phyloP scores from a whole-genome alignment of 352 stramenopile genomes.

The Pythium apleroticum region DNA sequence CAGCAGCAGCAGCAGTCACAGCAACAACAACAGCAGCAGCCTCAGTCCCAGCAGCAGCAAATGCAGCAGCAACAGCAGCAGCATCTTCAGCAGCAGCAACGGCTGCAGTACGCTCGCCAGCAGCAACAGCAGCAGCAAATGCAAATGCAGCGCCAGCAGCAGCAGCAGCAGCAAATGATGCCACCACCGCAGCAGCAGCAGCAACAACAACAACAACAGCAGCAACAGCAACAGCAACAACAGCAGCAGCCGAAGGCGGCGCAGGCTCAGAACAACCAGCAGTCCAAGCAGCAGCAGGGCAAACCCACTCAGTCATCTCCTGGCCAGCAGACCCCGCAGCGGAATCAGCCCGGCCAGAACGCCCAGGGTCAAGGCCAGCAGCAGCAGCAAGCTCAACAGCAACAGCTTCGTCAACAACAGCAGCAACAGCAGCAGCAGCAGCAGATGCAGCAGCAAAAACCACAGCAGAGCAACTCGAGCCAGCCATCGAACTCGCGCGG shows the following conservation, averaged over 20 bases:
- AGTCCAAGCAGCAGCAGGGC: slow-evolving; percentile 16
- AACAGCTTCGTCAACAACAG: slow-evolving; percentile 5
- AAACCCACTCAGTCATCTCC: slow-evolving; percentile 13
- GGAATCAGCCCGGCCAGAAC: neutral
- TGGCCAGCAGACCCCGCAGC: slow-evolving; percentile 9
- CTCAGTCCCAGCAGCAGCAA: too few relatives aligned
- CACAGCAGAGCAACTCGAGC: slow-evolving; percentile 1
- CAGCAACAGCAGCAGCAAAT: slow-evolving; percentile 43
- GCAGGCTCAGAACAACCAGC: slow-evolving; percentile 4
- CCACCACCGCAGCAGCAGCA: slow-evolving; percentile 3
- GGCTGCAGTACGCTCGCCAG: slow-evolving; percentile 50
- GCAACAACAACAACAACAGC: slow-evolving; percentile 16
- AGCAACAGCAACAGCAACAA: slow-evolving; percentile 15
- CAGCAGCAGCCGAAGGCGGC: slow-evolving; percentile 9
- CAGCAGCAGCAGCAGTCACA: too few relatives aligned
- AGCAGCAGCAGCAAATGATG: slow-evolving; percentile 15
- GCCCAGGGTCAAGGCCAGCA: slow-evolving; percentile 9
- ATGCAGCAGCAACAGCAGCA: slow-evolving; percentile 36
- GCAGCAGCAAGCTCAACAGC: slow-evolving; percentile 5
- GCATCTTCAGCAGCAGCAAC: slow-evolving; percentile 48
- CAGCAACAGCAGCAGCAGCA: slow-evolving; percentile 17
- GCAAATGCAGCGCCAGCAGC: slow-evolving; percentile 26
- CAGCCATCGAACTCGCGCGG: slow-evolving; percentile 26
- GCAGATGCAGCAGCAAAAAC: slow-evolving; percentile 6
- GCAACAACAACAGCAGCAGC: too few relatives aligned